phyloP scores from a whole-genome alignment of 108 stramenopile genomes.

The Schizochytrium sp. region DNA sequence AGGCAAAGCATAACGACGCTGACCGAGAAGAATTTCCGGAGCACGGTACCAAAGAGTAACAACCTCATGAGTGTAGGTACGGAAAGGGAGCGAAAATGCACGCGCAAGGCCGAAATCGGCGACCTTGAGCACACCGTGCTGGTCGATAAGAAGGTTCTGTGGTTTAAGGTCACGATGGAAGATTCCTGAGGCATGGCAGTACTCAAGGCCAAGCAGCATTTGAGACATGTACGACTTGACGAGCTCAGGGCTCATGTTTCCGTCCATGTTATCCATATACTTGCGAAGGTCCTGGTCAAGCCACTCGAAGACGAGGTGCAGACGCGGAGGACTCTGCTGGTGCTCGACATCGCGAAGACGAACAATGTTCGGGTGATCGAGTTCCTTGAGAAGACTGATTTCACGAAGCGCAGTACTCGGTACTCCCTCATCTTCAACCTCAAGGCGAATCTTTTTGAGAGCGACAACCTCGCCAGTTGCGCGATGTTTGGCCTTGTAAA shows the following conservation, averaged over 20 bases:
- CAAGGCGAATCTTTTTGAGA: slow-evolving; percentile 92
- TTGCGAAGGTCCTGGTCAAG: slow-evolving; percentile 98
- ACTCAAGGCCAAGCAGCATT: slow-evolving; percentile 95
- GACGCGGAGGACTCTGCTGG: slow-evolving; percentile 83
- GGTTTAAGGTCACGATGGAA: slow-evolving; percentile 96
- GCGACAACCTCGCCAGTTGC: slow-evolving; percentile 92
- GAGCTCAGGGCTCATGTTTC: background rate
- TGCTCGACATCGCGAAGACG: slow-evolving; percentile 98
- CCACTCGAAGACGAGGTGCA: slow-evolving; percentile 99
- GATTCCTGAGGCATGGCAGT: slow-evolving; percentile 97
- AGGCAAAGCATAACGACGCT: slow-evolving; percentile 91
- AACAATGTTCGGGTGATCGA: slow-evolving; percentile 94
- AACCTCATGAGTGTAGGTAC: slow-evolving; percentile 92
- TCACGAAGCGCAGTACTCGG: slow-evolving; percentile 97
- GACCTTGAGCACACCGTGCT: slow-evolving; percentile 90
- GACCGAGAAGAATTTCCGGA: slow-evolving; percentile 94
- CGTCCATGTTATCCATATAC: slow-evolving; percentile 82
- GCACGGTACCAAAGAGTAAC: slow-evolving; percentile 99
- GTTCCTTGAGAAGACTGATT: slow-evolving; percentile 91
- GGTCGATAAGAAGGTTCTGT: slow-evolving; percentile 95
- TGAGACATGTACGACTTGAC: slow-evolving; percentile 92
- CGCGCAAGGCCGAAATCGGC: slow-evolving; percentile 99
- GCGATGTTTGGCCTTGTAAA: slow-evolving; percentile 97
- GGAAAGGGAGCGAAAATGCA: slow-evolving; percentile 96
- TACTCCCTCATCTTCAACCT: slow-evolving; percentile 98